Conservation (phyloP, 257 asterid species). For the Ehretia macrophylla region DNA sequence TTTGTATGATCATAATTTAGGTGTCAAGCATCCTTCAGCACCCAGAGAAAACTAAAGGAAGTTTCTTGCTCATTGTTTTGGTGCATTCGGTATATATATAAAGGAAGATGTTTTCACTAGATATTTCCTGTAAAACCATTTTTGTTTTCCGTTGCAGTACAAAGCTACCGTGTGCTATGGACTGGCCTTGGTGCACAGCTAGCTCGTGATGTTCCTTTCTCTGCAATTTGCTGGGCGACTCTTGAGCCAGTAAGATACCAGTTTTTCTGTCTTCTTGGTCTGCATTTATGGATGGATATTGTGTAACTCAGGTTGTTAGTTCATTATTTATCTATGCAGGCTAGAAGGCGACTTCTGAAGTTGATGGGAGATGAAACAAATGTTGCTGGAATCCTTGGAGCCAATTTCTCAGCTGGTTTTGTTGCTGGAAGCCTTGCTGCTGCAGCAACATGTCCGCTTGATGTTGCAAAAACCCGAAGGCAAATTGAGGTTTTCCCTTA, state of each 20-base stretch:
- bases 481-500: conserved; percentile 74
- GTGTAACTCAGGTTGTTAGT: conserved; percentile 8
- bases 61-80: too few species aligned
- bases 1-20: too few species aligned
- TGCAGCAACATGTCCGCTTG: conserved; percentile 97
- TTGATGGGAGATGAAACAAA: conserved; percentile 64
- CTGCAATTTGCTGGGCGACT: conserved; percentile 96
- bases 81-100: too few species aligned
- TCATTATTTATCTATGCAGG: conserved; percentile 27
- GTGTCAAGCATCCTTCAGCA: too few species aligned
- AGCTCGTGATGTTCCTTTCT: conserved; percentile 98
- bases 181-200: conserved; percentile 98
- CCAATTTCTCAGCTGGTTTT: conserved; percentile 91
- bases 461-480: conserved; percentile 95
- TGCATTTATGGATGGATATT: conserved; percentile 9
- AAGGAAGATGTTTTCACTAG: too few species aligned
- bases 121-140: not conserved
- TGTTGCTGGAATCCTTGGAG: conserved; percentile 58
- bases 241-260: conserved; percentile 73
- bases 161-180: conserved; percentile 78
- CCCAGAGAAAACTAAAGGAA: too few species aligned
- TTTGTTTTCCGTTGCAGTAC: conserved; percentile 50
- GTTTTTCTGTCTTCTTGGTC: conserved; percentile 7
- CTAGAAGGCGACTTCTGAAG: conserved; percentile 63
- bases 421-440: conserved; percentile 97